Evolutionary conservation across 1,284 basidiomycete species (phyloP).

Genomic region (Ganoderma lingzhi): DNA sequence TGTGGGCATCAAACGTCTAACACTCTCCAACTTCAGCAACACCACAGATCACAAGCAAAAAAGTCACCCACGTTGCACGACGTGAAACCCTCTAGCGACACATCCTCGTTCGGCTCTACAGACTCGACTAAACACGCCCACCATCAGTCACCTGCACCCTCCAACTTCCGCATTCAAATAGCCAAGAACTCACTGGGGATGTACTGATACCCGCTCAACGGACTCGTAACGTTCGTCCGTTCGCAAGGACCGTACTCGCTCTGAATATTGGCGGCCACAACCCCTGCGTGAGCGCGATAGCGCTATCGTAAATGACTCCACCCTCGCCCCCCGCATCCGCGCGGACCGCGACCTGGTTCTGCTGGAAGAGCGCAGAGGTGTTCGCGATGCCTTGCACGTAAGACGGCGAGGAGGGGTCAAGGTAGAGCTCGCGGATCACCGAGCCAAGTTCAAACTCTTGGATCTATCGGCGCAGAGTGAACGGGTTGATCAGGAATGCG

Average conservation of each 20-base stretch:
- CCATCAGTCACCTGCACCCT: not conserved
- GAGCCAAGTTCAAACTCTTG: conserved; percentile 56
- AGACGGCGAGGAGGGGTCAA: conserved; percentile 43
- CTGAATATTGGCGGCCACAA: conserved; percentile 50
- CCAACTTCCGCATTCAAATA: not conserved
- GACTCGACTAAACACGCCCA: conserved; percentile 46
- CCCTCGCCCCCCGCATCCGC: conserved; percentile 61
- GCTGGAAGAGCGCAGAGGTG: conserved; percentile 43
- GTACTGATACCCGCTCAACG: conserved; percentile 65
- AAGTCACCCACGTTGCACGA: conserved; percentile 47
- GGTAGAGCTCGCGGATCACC: conserved; percentile 51
- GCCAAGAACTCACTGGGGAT: conserved; percentile 58
- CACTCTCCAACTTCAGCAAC: not conserved
- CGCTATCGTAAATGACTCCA: conserved; percentile 57
- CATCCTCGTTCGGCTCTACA: conserved; percentile 51
- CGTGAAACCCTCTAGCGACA: conserved; percentile 56
- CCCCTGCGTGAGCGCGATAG: conserved; percentile 56
- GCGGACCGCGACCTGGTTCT: conserved; percentile 47
- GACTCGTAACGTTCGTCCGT: conserved; percentile 54
- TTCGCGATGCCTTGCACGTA: conserved; percentile 45
- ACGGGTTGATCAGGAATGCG: not conserved
- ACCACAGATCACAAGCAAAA: not conserved
- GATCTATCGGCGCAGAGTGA: conserved; percentile 31
- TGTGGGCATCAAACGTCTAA: conserved; percentile 43
- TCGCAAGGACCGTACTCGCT: conserved; percentile 50